A percentile compares a stretch with the other conserved stretches of the same genome.
These are phyloP conservation scores for Hymenoscyphus linearis DNA, from an alignment of 2,329 filamentous ascomycete genomes.

Conservation along the genomic window DNA sequence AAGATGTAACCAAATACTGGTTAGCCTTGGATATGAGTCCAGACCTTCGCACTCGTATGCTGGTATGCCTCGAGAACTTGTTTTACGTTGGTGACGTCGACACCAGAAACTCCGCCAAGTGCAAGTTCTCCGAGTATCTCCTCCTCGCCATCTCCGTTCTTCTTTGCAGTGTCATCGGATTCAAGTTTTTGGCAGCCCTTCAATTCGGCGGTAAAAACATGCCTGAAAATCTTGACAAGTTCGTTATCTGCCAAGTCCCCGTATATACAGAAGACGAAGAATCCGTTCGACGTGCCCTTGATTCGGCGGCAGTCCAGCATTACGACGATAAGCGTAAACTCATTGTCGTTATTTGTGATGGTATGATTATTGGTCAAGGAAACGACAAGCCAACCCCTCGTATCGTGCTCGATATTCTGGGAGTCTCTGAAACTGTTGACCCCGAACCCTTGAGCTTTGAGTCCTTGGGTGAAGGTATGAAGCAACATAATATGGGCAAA, in stretches of 20 bases:
- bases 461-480: constrained; percentile 88
- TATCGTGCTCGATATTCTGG: constrained; percentile 94
- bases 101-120: constrained; percentile 79
- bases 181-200: constrained; percentile 95
- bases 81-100: constrained; percentile 93
- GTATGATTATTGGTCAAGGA: constrained; percentile 99
- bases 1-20: constrained; percentile 82
- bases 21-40: constrained; percentile 57
- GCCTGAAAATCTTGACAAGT: constrained; percentile 96
- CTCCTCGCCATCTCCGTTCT: constrained; percentile 79
- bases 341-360: constrained; percentile 86
- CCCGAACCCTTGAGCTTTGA: constrained; percentile 96
- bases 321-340: constrained; percentile 99
- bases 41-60: constrained; percentile 60
- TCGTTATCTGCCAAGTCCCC: constrained; percentile 95
- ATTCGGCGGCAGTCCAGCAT: constrained; percentile 89
- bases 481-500: constrained; percentile 99
- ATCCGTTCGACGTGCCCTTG: constrained; percentile 90
- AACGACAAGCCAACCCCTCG: constrained; percentile 93
- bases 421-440: constrained; percentile 88
- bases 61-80: constrained; percentile 82
- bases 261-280: constrained; percentile 99
- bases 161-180: constrained; percentile 74
- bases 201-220: constrained; percentile 89
- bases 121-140: constrained; percentile 85